Conservation (phyloP, 2,329 filamentous ascomycete species). For the Sclerotinia borealis region DNA sequence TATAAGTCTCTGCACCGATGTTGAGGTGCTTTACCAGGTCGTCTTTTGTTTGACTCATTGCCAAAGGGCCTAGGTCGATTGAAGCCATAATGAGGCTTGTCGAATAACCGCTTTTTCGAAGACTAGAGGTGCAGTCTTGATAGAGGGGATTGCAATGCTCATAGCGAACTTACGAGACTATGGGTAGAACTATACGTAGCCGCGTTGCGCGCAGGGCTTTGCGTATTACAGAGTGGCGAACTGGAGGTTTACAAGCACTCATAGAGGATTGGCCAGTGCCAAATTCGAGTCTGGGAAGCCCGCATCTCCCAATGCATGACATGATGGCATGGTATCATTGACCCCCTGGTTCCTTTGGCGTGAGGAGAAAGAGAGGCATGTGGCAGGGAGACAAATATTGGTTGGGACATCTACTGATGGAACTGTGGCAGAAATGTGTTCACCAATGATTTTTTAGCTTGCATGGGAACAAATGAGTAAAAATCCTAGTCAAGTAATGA, state of each 20-base stretch:
- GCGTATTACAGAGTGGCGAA: background rate
- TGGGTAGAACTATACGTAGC: background rate
- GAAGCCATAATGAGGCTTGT: slow-evolving; percentile 5
- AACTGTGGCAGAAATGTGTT: background rate
- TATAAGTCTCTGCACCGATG: slow-evolving; percentile 25
- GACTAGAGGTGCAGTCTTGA: slow-evolving; percentile 2
- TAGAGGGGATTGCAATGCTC: background rate
- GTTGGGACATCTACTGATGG: background rate
- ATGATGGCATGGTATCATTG: background rate
- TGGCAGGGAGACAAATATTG: background rate
- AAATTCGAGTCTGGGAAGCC: background rate
- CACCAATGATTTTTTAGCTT: background rate
- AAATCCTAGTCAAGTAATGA: background rate
- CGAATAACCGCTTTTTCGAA: background rate
- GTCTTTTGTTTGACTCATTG: slow-evolving; percentile 32
- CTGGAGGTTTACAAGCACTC: background rate
- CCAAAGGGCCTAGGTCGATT: slow-evolving; percentile 18
- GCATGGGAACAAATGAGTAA: background rate
- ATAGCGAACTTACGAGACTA: background rate
- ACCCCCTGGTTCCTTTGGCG: background rate
- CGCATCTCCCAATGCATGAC: background rate
- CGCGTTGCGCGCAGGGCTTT: background rate
- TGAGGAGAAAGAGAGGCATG: background rate
- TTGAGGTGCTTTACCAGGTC: slow-evolving; percentile 29
- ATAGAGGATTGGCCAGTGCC: background rate